These are phyloP conservation scores for Medicago ruthenica DNA, from an alignment of 306 rosid species.

Conservation along the genomic window DNA sequence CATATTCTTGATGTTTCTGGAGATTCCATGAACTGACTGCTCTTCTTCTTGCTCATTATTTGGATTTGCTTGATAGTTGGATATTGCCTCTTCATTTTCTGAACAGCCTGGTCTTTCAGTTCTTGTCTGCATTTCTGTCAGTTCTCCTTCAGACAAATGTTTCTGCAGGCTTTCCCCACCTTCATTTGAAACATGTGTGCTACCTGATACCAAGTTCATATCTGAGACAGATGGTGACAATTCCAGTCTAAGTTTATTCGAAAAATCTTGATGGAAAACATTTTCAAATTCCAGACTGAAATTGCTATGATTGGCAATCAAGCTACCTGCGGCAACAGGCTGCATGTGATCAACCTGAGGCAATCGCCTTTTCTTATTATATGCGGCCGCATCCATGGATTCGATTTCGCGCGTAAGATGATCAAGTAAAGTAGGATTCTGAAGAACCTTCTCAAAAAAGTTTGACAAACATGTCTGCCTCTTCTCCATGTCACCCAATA, in stretches of 20 bases:
- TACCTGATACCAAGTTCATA: conserved; percentile 73
- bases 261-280: conserved; percentile 85
- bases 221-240: conserved; percentile 84
- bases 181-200: conserved; percentile 92
- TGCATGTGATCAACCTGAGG: conserved; percentile 64
- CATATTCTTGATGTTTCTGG: conserved; percentile 58
- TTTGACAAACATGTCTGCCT: conserved; percentile 67
- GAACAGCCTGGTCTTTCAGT: conserved; percentile 91
- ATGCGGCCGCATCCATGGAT: conserved; percentile 75
- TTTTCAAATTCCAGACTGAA: conserved; percentile 71
- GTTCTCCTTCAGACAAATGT: conserved; percentile 63
- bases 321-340: conserved; percentile 59
- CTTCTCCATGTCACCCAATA: conserved; percentile 64
- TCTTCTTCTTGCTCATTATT: conserved; percentile 73
- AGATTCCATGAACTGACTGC: conserved; percentile 58
- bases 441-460: conserved; percentile 71
- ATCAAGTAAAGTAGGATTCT: conserved; percentile 69
- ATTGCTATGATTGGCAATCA: conserved; percentile 69
- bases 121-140: conserved; percentile 59
- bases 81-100: conserved; percentile 93
- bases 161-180: conserved; percentile 67
- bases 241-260: conserved; percentile 79
- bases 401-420: conserved; percentile 74
- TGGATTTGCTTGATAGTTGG: conserved; percentile 65
- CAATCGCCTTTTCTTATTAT: conserved; percentile 85